These are phyloP conservation scores for Penicillium silybi DNA, from an alignment of 495 filamentous ascomycete species.

Conservation along the genomic window DNA sequence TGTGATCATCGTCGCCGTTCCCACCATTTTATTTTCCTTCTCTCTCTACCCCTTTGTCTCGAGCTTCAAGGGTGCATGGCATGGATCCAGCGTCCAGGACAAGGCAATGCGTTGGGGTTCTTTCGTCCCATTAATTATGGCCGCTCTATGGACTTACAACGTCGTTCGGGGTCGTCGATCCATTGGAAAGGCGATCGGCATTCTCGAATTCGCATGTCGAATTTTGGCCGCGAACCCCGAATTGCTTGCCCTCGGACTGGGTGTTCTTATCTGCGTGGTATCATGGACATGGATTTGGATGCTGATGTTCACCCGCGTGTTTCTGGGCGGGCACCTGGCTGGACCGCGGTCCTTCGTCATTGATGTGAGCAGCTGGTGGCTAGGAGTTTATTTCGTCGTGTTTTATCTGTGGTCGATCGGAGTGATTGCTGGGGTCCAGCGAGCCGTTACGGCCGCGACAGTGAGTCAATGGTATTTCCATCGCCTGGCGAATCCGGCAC, in stretches of 20 bases:
- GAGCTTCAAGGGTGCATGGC: slow-evolving; percentile 71
- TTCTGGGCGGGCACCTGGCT: slow-evolving; percentile 77
- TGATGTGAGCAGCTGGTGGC: slow-evolving; percentile 83
- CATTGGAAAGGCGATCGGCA: slow-evolving; percentile 71
- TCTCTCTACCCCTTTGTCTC: slow-evolving; percentile 87
- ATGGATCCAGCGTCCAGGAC: slow-evolving; percentile 75
- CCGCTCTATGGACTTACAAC: slow-evolving; percentile 75
- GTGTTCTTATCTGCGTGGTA: slow-evolving; percentile 68
- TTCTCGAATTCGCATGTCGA: slow-evolving; percentile 85
- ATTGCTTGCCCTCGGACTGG: slow-evolving; percentile 77
- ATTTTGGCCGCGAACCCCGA: slow-evolving; percentile 83
- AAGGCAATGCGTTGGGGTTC: slow-evolving; percentile 85
- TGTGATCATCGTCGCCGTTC: slow-evolving; percentile 75
- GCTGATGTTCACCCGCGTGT: slow-evolving; percentile 92
- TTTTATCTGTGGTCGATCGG: slow-evolving; percentile 95
- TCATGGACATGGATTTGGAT: slow-evolving; percentile 95
- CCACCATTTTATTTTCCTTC: slow-evolving; percentile 79
- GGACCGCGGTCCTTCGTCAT: slow-evolving; percentile 66
- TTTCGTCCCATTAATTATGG: slow-evolving; percentile 67
- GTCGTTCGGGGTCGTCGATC: slow-evolving; percentile 75
- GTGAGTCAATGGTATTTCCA: slow-evolving; percentile 99
- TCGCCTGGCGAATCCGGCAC: slow-evolving; percentile 72
- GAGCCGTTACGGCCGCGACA: slow-evolving; percentile 87
- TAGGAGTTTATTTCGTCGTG: slow-evolving; percentile 82
- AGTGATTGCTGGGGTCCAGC: slow-evolving; percentile 79